Conservation (phyloP, 257 asterid species). For the Anisodus tanguticus region DNA sequence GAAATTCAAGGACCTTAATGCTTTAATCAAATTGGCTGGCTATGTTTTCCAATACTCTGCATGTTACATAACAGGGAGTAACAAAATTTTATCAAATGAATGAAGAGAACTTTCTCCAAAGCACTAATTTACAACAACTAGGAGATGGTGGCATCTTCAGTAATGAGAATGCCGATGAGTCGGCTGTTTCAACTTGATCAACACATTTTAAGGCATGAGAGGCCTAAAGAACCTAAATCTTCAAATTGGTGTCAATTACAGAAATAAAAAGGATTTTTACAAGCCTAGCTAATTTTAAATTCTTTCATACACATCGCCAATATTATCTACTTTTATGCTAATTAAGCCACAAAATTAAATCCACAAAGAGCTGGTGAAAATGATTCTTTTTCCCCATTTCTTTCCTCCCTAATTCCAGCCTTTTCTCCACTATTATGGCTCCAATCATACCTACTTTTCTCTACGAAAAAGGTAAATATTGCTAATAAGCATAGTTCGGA, state of each 20-base stretch:
- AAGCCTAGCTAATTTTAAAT: not conserved
- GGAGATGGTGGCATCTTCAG: not conserved
- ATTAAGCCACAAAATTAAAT: too few species aligned
- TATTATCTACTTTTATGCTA: too few species aligned
- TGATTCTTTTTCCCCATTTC: too few species aligned
- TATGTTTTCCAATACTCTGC: not conserved
- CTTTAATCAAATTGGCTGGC: not conserved
- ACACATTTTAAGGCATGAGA: not conserved
- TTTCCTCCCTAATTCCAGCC: too few species aligned
- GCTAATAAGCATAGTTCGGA: not conserved
- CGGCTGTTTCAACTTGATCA: not conserved
- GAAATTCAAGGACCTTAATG: not conserved
- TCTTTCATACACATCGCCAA: too few species aligned
- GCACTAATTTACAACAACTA: not conserved
- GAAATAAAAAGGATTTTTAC: not conserved
- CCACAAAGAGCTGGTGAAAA: too few species aligned
- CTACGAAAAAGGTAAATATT: too few species aligned
- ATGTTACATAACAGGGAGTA: not conserved
- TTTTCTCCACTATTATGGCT: too few species aligned
- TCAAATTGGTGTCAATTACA: not conserved
- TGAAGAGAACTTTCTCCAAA: not conserved
- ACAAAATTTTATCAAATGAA: not conserved
- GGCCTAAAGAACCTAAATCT: constrained; percentile 2
- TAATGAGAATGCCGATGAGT: not conserved
- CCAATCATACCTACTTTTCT: too few species aligned